Evolutionary conservation across 495 filamentous ascomycete species (phyloP).

Genomic region (Astrothelium subdiscretum): DNA sequence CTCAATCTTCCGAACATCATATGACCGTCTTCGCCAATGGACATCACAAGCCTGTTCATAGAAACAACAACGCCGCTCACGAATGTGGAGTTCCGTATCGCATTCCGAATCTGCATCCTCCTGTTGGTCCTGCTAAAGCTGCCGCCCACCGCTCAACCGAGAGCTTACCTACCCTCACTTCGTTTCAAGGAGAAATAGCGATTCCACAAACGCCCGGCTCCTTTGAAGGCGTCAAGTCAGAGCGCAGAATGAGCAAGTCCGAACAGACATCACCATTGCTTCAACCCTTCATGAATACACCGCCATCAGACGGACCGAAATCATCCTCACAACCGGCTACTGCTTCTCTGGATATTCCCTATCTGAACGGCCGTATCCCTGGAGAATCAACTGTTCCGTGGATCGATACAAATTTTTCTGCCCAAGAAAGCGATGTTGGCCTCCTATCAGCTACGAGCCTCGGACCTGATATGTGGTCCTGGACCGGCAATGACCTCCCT

Average conservation of each 20-base stretch:
- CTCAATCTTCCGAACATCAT: conserved; percentile 60
- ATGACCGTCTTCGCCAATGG: conserved; percentile 84
- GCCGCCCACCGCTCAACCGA: conserved; percentile 23
- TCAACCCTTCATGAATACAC: neutral
- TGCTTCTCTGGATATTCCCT: conserved; percentile 4
- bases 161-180: conserved; percentile 17
- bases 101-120: conserved; percentile 50
- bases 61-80: conserved; percentile 76
- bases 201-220: conserved; percentile 5
- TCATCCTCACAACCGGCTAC: neutral
- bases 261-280: conserved; percentile 14
- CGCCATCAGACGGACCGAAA: neutral
- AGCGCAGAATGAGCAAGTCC: conserved; percentile 19
- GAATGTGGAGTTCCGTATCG: conserved; percentile 74
- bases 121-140: conserved; percentile 29
- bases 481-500: conserved; percentile 1
- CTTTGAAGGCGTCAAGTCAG: conserved; percentile 16
- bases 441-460: neutral
- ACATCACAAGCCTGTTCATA: conserved; percentile 86
- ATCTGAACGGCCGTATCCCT: neutral
- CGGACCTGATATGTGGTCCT: neutral
- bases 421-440: neutral
- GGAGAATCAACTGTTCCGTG: neutral
- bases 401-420: neutral
- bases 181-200: conserved; percentile 8